Conservation (phyloP, 176 grass and related monocot species). For the Juncus inflexus region DNA sequence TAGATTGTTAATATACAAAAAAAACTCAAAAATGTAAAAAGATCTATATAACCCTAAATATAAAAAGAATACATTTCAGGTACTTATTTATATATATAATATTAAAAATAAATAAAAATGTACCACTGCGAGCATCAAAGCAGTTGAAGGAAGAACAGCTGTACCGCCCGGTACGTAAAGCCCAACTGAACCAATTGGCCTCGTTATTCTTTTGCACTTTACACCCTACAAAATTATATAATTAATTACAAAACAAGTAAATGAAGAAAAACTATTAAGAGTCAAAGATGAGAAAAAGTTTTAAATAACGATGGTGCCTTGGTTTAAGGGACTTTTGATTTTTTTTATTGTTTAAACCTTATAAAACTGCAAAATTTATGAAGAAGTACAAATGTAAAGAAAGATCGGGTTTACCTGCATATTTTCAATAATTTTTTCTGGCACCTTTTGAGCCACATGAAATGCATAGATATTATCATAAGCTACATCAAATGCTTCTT, state of each 20-base stretch:
- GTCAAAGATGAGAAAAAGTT: not conserved
- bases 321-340: too few relatives aligned
- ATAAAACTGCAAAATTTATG: too few relatives aligned
- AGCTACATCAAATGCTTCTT: conserved; percentile 86
- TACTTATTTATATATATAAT: too few relatives aligned
- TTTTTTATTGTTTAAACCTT: too few relatives aligned
- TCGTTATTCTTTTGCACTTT: conserved; percentile 89
- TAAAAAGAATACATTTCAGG: too few relatives aligned
- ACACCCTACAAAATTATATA: conserved; percentile 67
- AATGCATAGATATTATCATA: conserved; percentile 98
- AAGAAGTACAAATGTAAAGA: too few relatives aligned
- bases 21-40: too few relatives aligned
- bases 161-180: conserved; percentile 98
- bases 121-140: conserved; percentile 97
- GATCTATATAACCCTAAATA: too few relatives aligned
- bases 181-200: conserved; percentile 77
- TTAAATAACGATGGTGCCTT: too few relatives aligned
- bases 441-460: conserved; percentile 71
- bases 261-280: not conserved
- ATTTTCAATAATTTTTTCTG: conserved; percentile 80
- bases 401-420: conserved; percentile 76
- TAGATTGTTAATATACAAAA: too few relatives aligned
- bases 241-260: conserved; percentile 19
- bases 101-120: not conserved
- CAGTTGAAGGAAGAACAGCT: conserved; percentile 88